Percentiles rank a stretch among this genome's conserved stretches.
These are phyloP conservation scores for Mangifera indica DNA, from an alignment of 345 rosid genomes.

Conservation along the genomic window DNA sequence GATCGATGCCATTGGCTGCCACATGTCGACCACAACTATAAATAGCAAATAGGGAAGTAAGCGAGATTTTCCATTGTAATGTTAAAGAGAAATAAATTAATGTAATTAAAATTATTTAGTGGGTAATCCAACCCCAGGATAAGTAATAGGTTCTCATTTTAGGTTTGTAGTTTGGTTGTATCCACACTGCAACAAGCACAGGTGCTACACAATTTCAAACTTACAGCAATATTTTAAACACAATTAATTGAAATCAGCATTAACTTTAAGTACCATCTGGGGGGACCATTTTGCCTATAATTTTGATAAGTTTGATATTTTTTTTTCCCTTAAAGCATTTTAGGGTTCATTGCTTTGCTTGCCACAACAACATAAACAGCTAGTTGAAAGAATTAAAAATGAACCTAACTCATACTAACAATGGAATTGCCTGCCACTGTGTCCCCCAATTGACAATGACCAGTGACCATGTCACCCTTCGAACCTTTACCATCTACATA, in stretches of 20 bases:
- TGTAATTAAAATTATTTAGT: conserved; percentile 3
- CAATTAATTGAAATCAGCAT: conserved; percentile 40
- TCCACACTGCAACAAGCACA: conserved; percentile 28
- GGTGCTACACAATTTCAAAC: conserved; percentile 65
- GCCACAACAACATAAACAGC: conserved; percentile 11
- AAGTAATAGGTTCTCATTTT: conserved; percentile 23
- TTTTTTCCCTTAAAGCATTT: conserved; percentile 13
- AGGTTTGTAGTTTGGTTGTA: conserved; percentile 32
- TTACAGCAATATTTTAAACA: conserved; percentile 27
- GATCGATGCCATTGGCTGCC: conserved; percentile 7
- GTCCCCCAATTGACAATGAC: conserved; percentile 15
- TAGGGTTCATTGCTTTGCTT: conserved; percentile 17
- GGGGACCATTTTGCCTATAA: conserved; percentile 32
- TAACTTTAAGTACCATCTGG: conserved; percentile 16
- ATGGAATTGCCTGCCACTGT: conserved; percentile 25
- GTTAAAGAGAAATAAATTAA: no score
- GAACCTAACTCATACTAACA: conserved; percentile 26
- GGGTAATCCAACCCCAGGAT: conserved; percentile 32
- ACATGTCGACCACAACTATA: conserved; percentile 1
- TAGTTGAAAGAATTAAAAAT: not conserved
- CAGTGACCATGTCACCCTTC: conserved; percentile 12
- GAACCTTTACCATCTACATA: conserved; percentile 13
- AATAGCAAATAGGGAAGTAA: no score
- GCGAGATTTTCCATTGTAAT: no score
- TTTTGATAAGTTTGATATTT: conserved; percentile 19